A percentile compares a stretch with the other conserved stretches of the same genome.
Evolutionary conservation across 2,329 filamentous ascomycete genomes (phyloP).

Genomic region (Ophiostoma piceae): DNA sequence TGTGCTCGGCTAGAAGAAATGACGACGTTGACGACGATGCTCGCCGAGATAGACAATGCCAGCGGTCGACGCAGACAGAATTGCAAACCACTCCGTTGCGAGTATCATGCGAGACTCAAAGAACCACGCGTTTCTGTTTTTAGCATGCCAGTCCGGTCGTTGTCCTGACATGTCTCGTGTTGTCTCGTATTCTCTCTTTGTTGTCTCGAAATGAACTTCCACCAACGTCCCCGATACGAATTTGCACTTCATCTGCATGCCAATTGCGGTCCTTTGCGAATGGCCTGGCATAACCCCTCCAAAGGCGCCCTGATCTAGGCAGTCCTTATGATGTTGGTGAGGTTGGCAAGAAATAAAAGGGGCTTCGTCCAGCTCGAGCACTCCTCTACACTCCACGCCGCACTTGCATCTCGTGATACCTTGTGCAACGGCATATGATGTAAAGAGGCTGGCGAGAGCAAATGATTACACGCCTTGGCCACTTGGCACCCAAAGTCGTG

Average conservation of each 20-base stretch:
- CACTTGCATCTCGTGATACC: conserved; percentile 13
- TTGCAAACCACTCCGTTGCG: neutral
- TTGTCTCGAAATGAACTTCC: neutral
- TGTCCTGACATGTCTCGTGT: neutral
- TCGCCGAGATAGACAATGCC: neutral
- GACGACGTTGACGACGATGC: neutral
- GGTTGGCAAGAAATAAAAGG: neutral
- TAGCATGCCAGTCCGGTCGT: neutral
- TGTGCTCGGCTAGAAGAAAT: neutral
- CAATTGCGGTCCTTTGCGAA: neutral
- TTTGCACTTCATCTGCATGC: neutral
- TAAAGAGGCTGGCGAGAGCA: neutral
- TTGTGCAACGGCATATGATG: neutral
- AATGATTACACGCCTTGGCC: neutral
- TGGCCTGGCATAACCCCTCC: neutral
- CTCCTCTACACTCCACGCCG: neutral
- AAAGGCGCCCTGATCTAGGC: neutral
- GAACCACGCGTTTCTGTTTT: neutral
- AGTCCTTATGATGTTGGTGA: too few species aligned
- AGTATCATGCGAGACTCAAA: neutral
- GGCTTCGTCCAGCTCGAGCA: neutral
- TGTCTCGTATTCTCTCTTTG: neutral
- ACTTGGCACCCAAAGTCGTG: neutral
- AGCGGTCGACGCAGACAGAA: neutral
- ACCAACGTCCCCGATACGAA: neutral